Base-by-base conservation (phyloP, 768 basidiomycete species). In the Agaricus blazei region DNA sequence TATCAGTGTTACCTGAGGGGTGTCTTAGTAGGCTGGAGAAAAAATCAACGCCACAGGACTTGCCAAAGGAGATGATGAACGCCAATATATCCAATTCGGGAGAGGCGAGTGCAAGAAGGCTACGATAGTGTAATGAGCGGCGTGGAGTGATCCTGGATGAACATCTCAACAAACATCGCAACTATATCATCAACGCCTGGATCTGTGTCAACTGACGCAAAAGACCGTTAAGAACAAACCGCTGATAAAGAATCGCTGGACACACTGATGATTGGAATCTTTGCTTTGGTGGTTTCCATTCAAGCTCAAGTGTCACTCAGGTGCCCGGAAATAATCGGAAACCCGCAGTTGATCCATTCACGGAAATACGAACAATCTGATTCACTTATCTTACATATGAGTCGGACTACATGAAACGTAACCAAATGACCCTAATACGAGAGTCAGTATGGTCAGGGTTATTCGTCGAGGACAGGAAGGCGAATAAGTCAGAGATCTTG, bases 131-230 rank as follows among this genome's bases (percentile, higher is more conserved):
- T 51, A 19, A 44, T 41, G 15, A 41, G 40, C n/a, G 4, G 14
- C 12, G 51, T 38, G 48, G 42, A 27, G 27, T 12, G 24, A 19
- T 14, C 29, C 19, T 9, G 42, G 49, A 12, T 42, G 49, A 19
- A 43, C 12, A 37, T 26, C 15, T 27, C 7, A 28, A 67, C 83
- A 56, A 56, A 87, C 90, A 94, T 82, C 28, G 90, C 90, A 50
- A 92, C 61, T 26, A 78, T 73, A 66, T 94, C 92, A 64, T 94
- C 92, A 3, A 92, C 85, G 34, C 92, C 92, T 6, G 91, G 89
- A 64, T 94, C 91, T 27, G 89, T 89, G 61, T 92, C 90, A 63
- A 91, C 88, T 91, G 62, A 37, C 19, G 24, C 9, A 5, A 34
- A 41, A 51, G 27, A 34, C 34, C 9, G 40, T 24, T 9, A 19